Evolutionary conservation across 352 stramenopile genomes (phyloP).

Genomic region (Pythium sukuiense): DNA sequence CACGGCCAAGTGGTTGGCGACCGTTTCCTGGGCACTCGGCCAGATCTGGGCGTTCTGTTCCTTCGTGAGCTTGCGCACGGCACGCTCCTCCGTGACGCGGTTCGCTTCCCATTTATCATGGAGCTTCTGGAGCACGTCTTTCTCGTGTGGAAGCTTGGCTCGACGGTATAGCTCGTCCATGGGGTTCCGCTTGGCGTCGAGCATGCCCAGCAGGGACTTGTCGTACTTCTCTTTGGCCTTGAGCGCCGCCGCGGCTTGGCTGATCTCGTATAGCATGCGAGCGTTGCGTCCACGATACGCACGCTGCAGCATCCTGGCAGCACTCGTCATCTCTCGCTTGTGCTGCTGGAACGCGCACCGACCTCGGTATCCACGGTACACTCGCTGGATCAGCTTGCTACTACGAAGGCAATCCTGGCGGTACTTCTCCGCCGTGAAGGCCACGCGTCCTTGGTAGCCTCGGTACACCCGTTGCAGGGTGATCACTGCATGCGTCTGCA

Average conservation of each 20-base stretch:
- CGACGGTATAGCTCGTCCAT: constrained; percentile 66
- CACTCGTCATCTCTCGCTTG: constrained; percentile 34
- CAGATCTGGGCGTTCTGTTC: constrained; percentile 32
- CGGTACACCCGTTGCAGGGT: constrained; percentile 53
- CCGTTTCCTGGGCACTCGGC: constrained; percentile 37
- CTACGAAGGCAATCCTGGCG: constrained; percentile 32
- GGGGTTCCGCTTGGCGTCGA: constrained; percentile 57
- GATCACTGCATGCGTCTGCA: constrained; percentile 33
- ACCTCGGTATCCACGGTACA: constrained; percentile 42
- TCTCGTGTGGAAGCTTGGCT: constrained; percentile 49
- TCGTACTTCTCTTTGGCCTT: constrained; percentile 63
- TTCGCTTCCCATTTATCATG: constrained; percentile 54
- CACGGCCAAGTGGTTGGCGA: constrained; percentile 45
- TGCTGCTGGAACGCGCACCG: constrained; percentile 30
- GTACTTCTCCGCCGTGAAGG: constrained; percentile 32
- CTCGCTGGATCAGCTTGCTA: constrained; percentile 39
- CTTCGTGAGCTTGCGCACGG: constrained; percentile 45
- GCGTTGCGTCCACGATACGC: constrained; percentile 46
- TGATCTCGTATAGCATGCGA: constrained; percentile 58
- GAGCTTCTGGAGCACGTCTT: constrained; percentile 40
- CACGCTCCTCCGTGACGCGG: constrained; percentile 42
- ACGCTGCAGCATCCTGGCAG: constrained; percentile 46
- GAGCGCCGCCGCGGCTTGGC: constrained; percentile 44
- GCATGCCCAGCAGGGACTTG: constrained; percentile 43
- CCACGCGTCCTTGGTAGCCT: constrained; percentile 35